Evolutionary conservation across 2,329 filamentous ascomycete genomes (phyloP).

Genomic region (Colletotrichum brevisporum): DNA sequence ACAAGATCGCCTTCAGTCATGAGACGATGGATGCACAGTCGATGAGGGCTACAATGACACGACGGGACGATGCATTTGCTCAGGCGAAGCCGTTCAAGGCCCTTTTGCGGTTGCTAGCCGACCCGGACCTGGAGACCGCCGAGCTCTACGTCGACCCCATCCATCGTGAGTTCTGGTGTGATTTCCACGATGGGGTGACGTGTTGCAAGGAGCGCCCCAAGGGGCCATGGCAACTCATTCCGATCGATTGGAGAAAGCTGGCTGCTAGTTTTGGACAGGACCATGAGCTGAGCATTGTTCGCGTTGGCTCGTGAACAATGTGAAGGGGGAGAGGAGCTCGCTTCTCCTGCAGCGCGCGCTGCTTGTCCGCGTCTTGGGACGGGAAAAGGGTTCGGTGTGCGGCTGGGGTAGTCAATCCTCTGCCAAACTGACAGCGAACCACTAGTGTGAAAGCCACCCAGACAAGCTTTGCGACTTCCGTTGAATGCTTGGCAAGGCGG

Average conservation of each 20-base stretch:
- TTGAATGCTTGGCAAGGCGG: too few relatives aligned
- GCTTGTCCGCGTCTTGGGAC: too few relatives aligned
- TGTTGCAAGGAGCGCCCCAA: slow-evolving; percentile 32
- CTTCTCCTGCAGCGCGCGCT: too few relatives aligned
- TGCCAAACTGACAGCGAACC: too few relatives aligned
- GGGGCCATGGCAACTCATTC: slow-evolving; percentile 42
- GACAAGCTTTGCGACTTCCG: too few relatives aligned
- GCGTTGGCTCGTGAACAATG: slow-evolving; percentile 28
- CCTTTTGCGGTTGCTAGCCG: slow-evolving; percentile 58
- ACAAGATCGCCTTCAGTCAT: slow-evolving; percentile 21
- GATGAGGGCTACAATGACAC: slow-evolving; percentile 25
- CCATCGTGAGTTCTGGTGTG: slow-evolving; percentile 58
- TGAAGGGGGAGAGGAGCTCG: neutral
- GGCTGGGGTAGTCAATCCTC: too few relatives aligned
- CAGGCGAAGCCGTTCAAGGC: slow-evolving; percentile 43
- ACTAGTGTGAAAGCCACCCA: too few relatives aligned
- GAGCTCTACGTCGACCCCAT: slow-evolving; percentile 53
- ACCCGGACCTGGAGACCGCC: slow-evolving; percentile 60
- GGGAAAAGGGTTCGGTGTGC: too few relatives aligned
- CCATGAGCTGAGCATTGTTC: slow-evolving; percentile 40
- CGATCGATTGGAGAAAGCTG: slow-evolving; percentile 51
- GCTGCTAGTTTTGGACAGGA: slow-evolving; percentile 43
- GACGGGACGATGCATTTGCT: slow-evolving; percentile 35
- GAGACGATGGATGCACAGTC: slow-evolving; percentile 33
- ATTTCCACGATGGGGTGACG: slow-evolving; percentile 52